Conservation (phyloP, 1,284 basidiomycete genomes). For the Fomitopsis palustris region DNA sequence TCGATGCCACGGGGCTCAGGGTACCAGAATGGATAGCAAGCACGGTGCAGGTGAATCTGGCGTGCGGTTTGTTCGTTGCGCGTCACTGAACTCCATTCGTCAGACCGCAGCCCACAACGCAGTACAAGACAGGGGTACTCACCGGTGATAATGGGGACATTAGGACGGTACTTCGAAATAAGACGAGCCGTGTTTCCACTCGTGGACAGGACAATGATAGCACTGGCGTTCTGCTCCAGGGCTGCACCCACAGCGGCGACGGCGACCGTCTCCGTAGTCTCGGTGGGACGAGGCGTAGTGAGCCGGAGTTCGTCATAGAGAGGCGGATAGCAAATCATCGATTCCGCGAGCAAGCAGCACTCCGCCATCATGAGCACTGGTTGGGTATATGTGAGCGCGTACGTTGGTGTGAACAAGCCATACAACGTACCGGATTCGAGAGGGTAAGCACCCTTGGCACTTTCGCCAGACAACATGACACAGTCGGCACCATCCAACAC, state of each 20-base stretch:
- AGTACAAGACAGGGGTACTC: background rate
- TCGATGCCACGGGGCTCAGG: constrained; percentile 87
- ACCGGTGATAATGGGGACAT: constrained; percentile 94
- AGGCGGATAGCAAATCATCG: constrained; percentile 90
- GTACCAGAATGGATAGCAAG: constrained; percentile 98
- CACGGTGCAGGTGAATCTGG: constrained; percentile 96
- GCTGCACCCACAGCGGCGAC: constrained; percentile 93
- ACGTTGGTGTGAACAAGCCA: constrained; percentile 15
- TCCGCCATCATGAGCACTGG: constrained; percentile 98
- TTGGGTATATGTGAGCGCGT: background rate
- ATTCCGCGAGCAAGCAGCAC: constrained; percentile 92
- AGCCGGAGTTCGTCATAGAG: constrained; percentile 86
- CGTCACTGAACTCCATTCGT: constrained; percentile 61
- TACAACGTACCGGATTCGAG: constrained; percentile 78
- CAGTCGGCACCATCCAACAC: constrained; percentile 97
- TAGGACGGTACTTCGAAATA: constrained; percentile 95
- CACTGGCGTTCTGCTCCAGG: constrained; percentile 90
- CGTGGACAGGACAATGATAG: constrained; percentile 95
- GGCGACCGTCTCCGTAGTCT: constrained; percentile 91
- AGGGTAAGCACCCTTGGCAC: constrained; percentile 94
- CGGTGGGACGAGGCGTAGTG: constrained; percentile 81
- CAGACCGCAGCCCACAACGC: background rate
- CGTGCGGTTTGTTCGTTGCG: constrained; percentile 95
- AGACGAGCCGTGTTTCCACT: constrained; percentile 96
- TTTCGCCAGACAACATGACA: constrained; percentile 98